Evolutionary conservation across 305 asterid species (phyloP).

Genomic region (Caryopteris hybrid): DNA sequence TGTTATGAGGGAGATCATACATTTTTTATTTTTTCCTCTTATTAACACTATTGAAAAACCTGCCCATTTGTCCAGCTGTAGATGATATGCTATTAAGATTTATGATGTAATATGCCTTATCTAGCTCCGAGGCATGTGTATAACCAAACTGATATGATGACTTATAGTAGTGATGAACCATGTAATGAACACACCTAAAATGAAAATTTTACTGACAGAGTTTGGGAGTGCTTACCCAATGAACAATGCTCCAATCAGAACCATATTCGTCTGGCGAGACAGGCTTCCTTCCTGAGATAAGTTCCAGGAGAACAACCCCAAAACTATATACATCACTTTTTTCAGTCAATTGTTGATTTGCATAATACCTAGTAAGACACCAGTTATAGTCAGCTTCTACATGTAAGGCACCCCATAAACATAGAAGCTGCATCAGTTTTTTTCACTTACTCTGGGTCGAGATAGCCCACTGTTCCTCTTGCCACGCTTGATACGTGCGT

Average conservation of each 20-base stretch:
- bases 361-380: constrained; percentile 64
- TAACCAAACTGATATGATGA: background rate
- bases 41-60: no score
- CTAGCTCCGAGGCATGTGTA: background rate
- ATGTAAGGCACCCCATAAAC: background rate
- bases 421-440: background rate
- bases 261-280: constrained; percentile 81
- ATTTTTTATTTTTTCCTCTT: background rate
- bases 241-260: constrained; percentile 97
- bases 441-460: constrained; percentile 84
- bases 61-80: background rate
- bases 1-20: background rate
- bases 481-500: constrained; percentile 94
- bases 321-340: constrained; percentile 93
- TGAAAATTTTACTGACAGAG: background rate
- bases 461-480: constrained; percentile 94
- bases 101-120: background rate
- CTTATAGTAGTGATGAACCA: background rate
- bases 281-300: constrained; percentile 89
- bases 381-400: constrained; percentile 10
- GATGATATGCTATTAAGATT: background rate
- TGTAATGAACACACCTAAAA: background rate
- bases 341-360: constrained; percentile 90
- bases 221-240: constrained; percentile 66
- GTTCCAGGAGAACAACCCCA: constrained; percentile 91